Evolutionary conservation across 352 stramenopile genomes (phyloP), one percentile per base, ranked within the genome.

Genomic region (Phytophthora niederhauseri): DNA sequence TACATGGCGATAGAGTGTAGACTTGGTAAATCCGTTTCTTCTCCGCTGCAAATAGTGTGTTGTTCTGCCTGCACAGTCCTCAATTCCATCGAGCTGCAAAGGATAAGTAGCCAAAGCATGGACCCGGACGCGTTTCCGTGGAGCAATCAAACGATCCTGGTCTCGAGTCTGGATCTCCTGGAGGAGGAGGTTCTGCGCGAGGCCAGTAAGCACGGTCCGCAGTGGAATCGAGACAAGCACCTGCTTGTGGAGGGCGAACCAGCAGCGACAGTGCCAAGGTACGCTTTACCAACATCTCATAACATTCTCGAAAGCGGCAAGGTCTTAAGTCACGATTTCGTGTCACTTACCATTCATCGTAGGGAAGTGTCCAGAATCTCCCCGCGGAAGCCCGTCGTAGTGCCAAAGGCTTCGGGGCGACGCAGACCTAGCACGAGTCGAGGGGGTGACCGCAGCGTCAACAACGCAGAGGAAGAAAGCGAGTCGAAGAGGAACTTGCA

Each of bases 1-100:
- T 89, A 89, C 78, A 89, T 91, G 50, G 41, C 19, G 12, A 38
- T 11, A 3, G 9, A 24, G 41, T 57, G 6, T 15, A 57, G 15
- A 20, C 24, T 26, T 49, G 28, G 51, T 20, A 43, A 61, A 46
- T 69, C 61, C 66, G 66, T 73, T 74, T 74, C 55, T 31, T 70
- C 36, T 20, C 31, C 6, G 38, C 67, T 74, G 55, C 61, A 74
- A 74, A 74, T 73, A 73, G 61, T 30, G 5, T 48, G 36, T 53
- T 22, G 6, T n/a, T 3, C 9, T 61, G 19, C 24, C 11, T 6
- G 31, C 7, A 11, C 36, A 45, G 7, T 6, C 28, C n/a, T 58
- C 30, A 9, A 19, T 24, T 41, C 24, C 49, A 51, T 20, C 7
- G 3, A 22, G 36, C 31, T 28, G 17, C 20, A 52, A 26, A 22